Evolutionary conservation across 305 asterid genomes (phyloP).

Genomic region (Ilex paraguariensis): DNA sequence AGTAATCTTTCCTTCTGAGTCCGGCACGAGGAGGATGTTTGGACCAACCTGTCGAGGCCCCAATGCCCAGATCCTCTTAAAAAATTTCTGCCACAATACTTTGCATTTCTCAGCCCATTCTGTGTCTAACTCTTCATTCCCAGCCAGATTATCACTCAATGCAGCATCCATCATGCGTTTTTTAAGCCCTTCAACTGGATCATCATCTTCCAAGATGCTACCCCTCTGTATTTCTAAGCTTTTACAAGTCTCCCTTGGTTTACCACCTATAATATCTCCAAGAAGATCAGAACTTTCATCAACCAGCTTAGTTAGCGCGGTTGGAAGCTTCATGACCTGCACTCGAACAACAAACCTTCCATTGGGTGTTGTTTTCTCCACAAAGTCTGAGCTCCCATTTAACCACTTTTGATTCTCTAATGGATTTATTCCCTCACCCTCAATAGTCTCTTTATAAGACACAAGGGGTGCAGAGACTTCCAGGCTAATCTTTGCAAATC

Average conservation of each 20-base stretch:
- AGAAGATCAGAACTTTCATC: conserved; percentile 75
- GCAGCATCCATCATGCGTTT: conserved; percentile 70
- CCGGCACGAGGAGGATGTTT: conserved; percentile 72
- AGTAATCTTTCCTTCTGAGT: conserved; percentile 23
- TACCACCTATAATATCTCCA: conserved; percentile 76
- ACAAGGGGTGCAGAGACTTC: conserved; percentile 93
- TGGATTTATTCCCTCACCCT: conserved; percentile 55
- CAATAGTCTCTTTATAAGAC: conserved; percentile 82
- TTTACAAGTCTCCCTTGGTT: conserved; percentile 58
- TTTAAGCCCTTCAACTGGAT: conserved; percentile 73
- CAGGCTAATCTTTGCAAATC: conserved; percentile 81
- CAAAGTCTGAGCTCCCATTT: conserved; percentile 47
- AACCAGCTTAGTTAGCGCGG: conserved; percentile 65
- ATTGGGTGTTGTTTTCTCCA: conserved; percentile 78
- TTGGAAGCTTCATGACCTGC: conserved; percentile 81
- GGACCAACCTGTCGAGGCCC: conserved; percentile 94
- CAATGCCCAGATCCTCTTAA: conserved; percentile 87
- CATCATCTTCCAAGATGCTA: conserved; percentile 53
- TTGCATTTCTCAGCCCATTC: conserved; percentile 58
- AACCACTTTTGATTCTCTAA: conserved; percentile 58
- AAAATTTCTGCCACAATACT: conserved; percentile 47
- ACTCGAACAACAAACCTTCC: conserved; percentile 90
- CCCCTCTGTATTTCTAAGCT: conserved; percentile 60
- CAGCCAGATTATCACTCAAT: conserved; percentile 46
- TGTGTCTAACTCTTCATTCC: conserved; percentile 34